phyloP scores from a whole-genome alignment of 2,329 filamentous ascomycete genomes.

The Trichoderma guizhouense region DNA sequence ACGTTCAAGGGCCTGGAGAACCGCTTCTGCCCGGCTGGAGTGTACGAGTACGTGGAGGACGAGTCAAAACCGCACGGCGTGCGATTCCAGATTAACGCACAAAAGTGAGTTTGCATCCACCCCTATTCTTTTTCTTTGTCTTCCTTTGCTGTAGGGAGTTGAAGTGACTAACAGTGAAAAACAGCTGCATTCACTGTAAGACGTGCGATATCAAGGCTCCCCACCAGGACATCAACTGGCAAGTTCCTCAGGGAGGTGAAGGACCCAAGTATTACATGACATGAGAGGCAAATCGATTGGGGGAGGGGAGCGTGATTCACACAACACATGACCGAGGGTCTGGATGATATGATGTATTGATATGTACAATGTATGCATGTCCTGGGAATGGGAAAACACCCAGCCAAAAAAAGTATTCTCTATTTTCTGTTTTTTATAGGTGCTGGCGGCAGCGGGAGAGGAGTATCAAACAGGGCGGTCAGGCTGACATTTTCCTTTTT shows the following conservation, averaged over 20 bases:
- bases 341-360: background rate
- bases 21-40: conserved; percentile 92
- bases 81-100: conserved; percentile 93
- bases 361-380: conserved; percentile 1
- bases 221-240: conserved; percentile 95
- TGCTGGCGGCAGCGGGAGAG: background rate
- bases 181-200: conserved; percentile 97
- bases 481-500: background rate
- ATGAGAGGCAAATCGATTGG: conserved; percentile 26
- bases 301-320: background rate
- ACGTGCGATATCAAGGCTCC: conserved; percentile 99
- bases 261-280: conserved; percentile 71
- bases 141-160: background rate
- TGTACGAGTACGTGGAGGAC: conserved; percentile 98
- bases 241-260: conserved; percentile 88
- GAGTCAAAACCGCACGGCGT: conserved; percentile 81
- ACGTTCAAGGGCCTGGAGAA: conserved; percentile 91
- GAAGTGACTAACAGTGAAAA: background rate
- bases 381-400: background rate
- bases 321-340: background rate
- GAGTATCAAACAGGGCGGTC: background rate
- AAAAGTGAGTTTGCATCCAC: conserved; percentile 70
- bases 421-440: background rate
- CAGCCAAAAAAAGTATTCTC: background rate
- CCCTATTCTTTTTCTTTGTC: background rate